Percentiles rank a stretch among this genome's conserved stretches.
Evolutionary conservation across 345 rosid genomes (phyloP).

Genomic region (rapeseed (Brassica napus)): Da-Ae NC_063449.1:25264501-25265000

Average conservation of each 20-base stretch:
- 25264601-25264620: constrained; percentile 70
- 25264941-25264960: not conserved
- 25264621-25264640: constrained; percentile 84
- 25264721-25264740: too few relatives aligned
- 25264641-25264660: constrained; percentile 31
- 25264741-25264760: too few relatives aligned
- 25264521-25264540: too few relatives aligned
- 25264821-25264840: not conserved
- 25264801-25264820: not conserved
- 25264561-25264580: constrained; percentile 96
- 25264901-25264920: constrained; percentile 23
- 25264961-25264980: too few relatives aligned
- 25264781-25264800: too few relatives aligned
- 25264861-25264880: not conserved
- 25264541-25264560: constrained; percentile 48
- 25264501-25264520: too few relatives aligned
- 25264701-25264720: too few relatives aligned
- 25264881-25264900: constrained; percentile 55
- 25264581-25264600: constrained; percentile 55
- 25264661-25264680: constrained; percentile 7
- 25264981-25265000: not conserved
- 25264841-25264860: not conserved
- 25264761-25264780: too few relatives aligned
- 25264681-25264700: not conserved
- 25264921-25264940: not conserved